Evolutionary conservation across 1,284 basidiomycete species (phyloP).

Genomic region (Ganoderma meredithae): DNA sequence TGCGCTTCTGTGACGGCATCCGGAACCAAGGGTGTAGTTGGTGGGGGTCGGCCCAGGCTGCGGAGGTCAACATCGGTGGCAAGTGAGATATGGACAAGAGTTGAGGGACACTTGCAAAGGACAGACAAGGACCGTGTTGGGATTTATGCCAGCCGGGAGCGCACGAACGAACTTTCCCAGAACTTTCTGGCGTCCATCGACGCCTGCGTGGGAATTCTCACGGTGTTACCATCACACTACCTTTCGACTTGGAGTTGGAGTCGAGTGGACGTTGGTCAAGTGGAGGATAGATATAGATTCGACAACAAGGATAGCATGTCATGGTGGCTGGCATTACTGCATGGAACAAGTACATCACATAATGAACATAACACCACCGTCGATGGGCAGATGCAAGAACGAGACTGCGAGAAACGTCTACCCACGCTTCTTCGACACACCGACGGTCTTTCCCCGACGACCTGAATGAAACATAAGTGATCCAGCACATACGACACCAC

Average conservation of each 20-base stretch:
- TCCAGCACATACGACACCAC: not conserved
- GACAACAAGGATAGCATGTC: constrained; percentile 28
- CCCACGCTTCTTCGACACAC: constrained; percentile 92
- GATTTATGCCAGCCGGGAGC: constrained; percentile 32
- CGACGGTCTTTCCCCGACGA: constrained; percentile 91
- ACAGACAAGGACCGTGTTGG: constrained; percentile 5
- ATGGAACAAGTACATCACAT: constrained; percentile 33
- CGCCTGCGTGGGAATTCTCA: constrained; percentile 9
- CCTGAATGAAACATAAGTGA: constrained; percentile 49
- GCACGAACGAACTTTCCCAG: constrained; percentile 30
- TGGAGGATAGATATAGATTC: not conserved
- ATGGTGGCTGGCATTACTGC: constrained; percentile 34
- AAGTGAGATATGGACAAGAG: not conserved
- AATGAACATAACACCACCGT: constrained; percentile 34
- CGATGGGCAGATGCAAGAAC: constrained; percentile 26
- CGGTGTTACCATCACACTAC: not conserved
- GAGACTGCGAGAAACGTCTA: constrained; percentile 48
- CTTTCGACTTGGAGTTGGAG: not conserved
- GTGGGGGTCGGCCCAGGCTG: constrained; percentile 43
- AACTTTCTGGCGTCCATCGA: constrained; percentile 26
- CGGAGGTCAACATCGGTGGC: constrained; percentile 37
- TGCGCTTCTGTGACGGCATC: constrained; percentile 56
- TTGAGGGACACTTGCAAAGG: constrained; percentile 8
- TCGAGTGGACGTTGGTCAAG: not conserved
- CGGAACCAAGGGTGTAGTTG: constrained; percentile 64